Evolutionary conservation across 2,329 filamentous ascomycete species (phyloP).

Genomic region (Ophiocordyceps australis): DNA sequence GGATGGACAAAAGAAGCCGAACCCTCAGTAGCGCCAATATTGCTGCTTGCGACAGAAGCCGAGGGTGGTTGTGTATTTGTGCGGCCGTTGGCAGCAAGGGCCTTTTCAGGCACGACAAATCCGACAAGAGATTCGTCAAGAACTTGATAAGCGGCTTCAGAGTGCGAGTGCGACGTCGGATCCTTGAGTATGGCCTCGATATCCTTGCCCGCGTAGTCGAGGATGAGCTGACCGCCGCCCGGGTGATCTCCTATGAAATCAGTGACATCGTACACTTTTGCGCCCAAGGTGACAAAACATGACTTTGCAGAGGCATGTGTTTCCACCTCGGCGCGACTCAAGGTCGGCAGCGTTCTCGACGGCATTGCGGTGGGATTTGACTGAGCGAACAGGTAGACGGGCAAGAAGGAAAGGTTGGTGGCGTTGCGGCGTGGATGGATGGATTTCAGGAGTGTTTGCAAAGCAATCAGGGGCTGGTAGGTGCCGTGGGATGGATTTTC

Average conservation of each 20-base stretch:
- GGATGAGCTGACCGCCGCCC: constrained; percentile 71
- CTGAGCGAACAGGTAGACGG: too few relatives aligned
- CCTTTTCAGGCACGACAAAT: constrained; percentile 48
- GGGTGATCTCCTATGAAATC: constrained; percentile 82
- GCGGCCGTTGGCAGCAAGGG: constrained; percentile 11
- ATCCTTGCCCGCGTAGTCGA: constrained; percentile 84
- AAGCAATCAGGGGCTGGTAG: too few relatives aligned
- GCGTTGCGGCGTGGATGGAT: too few relatives aligned
- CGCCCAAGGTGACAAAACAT: constrained; percentile 83
- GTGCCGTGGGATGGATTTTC: too few relatives aligned
- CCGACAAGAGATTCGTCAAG: constrained; percentile 75
- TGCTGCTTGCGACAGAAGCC: too few relatives aligned
- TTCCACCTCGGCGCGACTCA: constrained; percentile 65
- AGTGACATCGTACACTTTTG: constrained; percentile 89
- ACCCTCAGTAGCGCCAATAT: too few relatives aligned
- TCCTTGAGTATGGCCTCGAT: constrained; percentile 70
- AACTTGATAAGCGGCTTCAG: constrained; percentile 88
- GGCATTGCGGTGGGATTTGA: constrained; percentile 51
- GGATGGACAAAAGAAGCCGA: constrained; percentile 24
- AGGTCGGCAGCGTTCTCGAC: constrained; percentile 62
- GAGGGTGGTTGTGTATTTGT: too few relatives aligned
- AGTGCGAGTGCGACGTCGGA: constrained; percentile 65
- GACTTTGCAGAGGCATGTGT: constrained; percentile 63
- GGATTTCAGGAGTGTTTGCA: too few relatives aligned
- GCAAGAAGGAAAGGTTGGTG: too few relatives aligned